Evolutionary conservation across 257 asterid genomes (phyloP).

Genomic region (Gardenia jasminoides): DNA sequence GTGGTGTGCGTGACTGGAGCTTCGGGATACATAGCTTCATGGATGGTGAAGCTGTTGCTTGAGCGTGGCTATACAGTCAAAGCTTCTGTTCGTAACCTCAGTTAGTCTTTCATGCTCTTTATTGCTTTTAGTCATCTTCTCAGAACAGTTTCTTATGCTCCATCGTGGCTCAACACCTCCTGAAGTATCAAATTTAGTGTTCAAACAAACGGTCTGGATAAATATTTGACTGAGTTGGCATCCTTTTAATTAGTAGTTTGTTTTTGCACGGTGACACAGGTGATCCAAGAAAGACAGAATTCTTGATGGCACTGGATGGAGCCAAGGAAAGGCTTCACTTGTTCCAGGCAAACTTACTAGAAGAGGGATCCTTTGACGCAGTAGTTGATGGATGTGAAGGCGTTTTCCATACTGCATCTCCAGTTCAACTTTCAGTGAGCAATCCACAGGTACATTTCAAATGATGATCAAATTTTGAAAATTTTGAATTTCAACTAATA

Average conservation of each 20-base stretch:
- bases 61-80: too few species aligned
- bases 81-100: background rate
- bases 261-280: constrained; percentile 21
- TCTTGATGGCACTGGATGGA: constrained; percentile 47
- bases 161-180: background rate
- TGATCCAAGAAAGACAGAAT: constrained; percentile 42
- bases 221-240: background rate
- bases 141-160: too few species aligned
- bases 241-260: too few species aligned
- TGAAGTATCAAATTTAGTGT: background rate
- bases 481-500: too few species aligned
- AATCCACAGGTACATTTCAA: too few species aligned
- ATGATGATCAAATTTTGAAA: too few species aligned
- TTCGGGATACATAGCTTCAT: too few species aligned
- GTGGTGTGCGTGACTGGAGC: too few species aligned
- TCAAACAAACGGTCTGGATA: background rate
- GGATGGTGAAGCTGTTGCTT: too few species aligned
- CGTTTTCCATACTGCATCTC: constrained; percentile 61
- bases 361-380: constrained; percentile 51
- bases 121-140: too few species aligned
- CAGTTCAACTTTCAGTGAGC: constrained; percentile 21
- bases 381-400: constrained; percentile 53
- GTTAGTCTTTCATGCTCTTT: constrained; percentile 15
- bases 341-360: constrained; percentile 41
- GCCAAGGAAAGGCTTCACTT: constrained; percentile 45